Base-by-base conservation (phyloP, 148 eudicot genomes). In the Camellia japonica region DNA sequence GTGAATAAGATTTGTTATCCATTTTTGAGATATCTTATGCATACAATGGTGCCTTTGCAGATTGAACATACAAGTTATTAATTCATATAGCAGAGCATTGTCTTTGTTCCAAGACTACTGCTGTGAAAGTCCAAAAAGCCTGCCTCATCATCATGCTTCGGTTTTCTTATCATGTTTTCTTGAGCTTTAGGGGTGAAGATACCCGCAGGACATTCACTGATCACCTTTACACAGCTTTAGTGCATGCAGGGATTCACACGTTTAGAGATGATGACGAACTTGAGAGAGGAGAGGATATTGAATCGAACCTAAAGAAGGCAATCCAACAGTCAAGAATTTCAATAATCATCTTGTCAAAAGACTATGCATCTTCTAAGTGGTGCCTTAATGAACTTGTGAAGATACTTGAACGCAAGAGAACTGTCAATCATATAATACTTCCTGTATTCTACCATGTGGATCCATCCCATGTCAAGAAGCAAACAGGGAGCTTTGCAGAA, bases 181-280 rank as follows among this genome's bases (percentile, higher is more conserved):
- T 65, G 4, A 65, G 44, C 8, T 65, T 65, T 15, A 49, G 52
- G 52, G 43, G 69, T 7, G 69, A 70, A 70, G 74, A 70, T 12
- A 65, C 69, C 5, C 69, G 69, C 11, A 65, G 30, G 69, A 23
- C 3, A 43, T 65, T 65, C 10, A 65, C 74, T 2, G 74, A 70
- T 46, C 74, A 70, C 74, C 54, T 70, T 46, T 65, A 65, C 13
- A 65, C 44, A 65, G 69, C 69, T 65, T 10, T 65, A 19, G 14
- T 23, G 12, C 2, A 65, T 65, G 69, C 44, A 65, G 69, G 69
- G 2, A 23, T 65, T 7, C 69, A 11, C 43, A 65, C 69, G 5
- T 43, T 44, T 9, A 70, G 55, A 6, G 74, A 49, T 65, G 69
- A 65, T 30, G 69, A 65, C 11, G 69, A 30, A 38, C 42, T 65